Evolutionary conservation across 2,329 filamentous ascomycete species (phyloP).

Genomic region (Aspergillus fructus): DNA sequence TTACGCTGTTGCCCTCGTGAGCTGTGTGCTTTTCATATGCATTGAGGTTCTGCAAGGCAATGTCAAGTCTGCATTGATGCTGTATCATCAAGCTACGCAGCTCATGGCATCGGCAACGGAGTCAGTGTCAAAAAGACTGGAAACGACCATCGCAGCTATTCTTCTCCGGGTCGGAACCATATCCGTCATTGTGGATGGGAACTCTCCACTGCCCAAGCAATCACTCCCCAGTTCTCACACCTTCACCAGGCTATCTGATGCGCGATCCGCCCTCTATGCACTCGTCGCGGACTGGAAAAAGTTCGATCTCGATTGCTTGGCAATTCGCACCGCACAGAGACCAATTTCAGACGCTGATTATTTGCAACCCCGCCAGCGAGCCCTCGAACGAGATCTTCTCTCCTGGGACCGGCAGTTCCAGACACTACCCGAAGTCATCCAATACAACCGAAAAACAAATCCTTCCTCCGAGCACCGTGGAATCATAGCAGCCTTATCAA

Average conservation of each 20-base stretch:
- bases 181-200: neutral
- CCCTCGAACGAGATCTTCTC: neutral
- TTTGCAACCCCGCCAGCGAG: neutral
- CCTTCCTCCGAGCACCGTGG: neutral
- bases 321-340: neutral
- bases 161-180: neutral
- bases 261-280: neutral
- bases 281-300: constrained; percentile 8
- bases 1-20: neutral
- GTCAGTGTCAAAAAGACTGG: neutral
- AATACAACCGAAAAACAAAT: neutral
- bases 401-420: neutral
- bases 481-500: constrained; percentile 4
- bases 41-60: constrained; percentile 3
- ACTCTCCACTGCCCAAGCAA: constrained; percentile 5
- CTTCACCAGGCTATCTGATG: neutral
- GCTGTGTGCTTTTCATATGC: constrained; percentile 5
- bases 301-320: constrained; percentile 3
- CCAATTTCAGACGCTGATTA: neutral
- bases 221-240: neutral
- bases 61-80: neutral
- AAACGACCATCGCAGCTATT: neutral
- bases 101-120: neutral
- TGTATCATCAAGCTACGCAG: constrained; percentile 2
- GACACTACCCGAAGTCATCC: neutral